Conservation (phyloP, 2,329 filamentous ascomycete genomes). For the Colletotrichum sp. region DNA sequence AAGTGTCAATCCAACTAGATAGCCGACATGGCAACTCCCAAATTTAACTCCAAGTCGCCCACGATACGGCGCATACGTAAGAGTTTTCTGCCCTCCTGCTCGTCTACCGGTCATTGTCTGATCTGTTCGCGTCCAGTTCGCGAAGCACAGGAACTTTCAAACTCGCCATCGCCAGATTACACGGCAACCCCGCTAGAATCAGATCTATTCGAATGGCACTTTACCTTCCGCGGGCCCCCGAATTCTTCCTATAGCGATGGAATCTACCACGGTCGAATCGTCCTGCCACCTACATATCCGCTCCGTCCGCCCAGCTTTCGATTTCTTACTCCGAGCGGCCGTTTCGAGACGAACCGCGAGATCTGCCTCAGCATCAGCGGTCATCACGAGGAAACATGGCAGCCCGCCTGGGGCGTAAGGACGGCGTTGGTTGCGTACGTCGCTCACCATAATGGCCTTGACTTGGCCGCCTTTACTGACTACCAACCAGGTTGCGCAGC, state of each 20-base stretch:
- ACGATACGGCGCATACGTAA: conserved; percentile 84
- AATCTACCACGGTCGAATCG: conserved; percentile 94
- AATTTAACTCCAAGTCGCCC: conserved; percentile 77
- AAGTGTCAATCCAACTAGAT: not conserved
- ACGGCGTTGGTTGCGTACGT: conserved; percentile 77
- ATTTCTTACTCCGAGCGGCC: conserved; percentile 88
- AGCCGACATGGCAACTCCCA: conserved; percentile 44
- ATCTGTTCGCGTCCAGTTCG: conserved; percentile 63
- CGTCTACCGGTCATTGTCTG: not conserved
- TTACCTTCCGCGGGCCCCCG: conserved; percentile 91
- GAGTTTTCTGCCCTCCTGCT: conserved; percentile 26
- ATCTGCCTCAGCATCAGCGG: conserved; percentile 94
- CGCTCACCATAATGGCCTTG: not conserved
- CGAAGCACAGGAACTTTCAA: conserved; percentile 87
- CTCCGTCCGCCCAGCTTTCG: conserved; percentile 94
- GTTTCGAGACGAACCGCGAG: conserved; percentile 96
- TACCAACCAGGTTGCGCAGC: conserved; percentile 63
- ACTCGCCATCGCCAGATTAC: conserved; percentile 82
- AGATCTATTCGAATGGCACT: conserved; percentile 99
- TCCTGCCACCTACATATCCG: conserved; percentile 87
- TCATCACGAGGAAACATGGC: conserved; percentile 98
- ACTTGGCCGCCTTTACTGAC: not conserved
- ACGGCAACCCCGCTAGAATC: conserved; percentile 83
- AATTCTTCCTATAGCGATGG: conserved; percentile 79
- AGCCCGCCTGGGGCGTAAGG: conserved; percentile 95